Conservation (phyloP, 805 yeast species). For the Suhomyces kilbournensis region DNA sequence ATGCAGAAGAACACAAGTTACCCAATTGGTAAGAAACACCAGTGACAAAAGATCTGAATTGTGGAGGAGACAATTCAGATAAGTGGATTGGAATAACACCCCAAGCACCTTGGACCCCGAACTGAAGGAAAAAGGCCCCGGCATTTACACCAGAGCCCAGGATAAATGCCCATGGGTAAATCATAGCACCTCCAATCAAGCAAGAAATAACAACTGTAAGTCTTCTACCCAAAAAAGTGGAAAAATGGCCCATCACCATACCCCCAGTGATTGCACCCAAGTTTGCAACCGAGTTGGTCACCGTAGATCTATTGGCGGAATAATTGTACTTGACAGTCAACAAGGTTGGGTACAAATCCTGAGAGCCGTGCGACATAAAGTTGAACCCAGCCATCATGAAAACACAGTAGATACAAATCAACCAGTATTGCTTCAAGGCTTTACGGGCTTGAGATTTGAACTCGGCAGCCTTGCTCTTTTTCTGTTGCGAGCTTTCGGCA, state of each 20-base stretch:
- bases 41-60: constrained; percentile 58
- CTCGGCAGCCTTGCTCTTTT: constrained; percentile 6
- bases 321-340: constrained; percentile 33
- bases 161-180: constrained; percentile 39
- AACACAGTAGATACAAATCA: constrained; percentile 54
- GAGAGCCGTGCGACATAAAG: constrained; percentile 42
- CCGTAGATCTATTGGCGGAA: constrained; percentile 32
- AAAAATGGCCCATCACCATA: constrained; percentile 42
- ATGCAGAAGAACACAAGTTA: constrained; percentile 63
- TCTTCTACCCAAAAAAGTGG: constrained; percentile 38
- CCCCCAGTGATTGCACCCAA: constrained; percentile 43
- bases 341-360: constrained; percentile 42
- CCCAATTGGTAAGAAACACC: constrained; percentile 69
- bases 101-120: constrained; percentile 68
- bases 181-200: constrained; percentile 37
- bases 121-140: constrained; percentile 60
- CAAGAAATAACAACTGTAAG: constrained; percentile 31
- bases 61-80: constrained; percentile 60
- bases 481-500: constrained; percentile 9
- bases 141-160: constrained; percentile 46
- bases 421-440: constrained; percentile 54
- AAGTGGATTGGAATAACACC: constrained; percentile 64
- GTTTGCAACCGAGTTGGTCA: constrained; percentile 40
- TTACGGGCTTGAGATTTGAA: constrained; percentile 12
- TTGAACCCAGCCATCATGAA: constrained; percentile 44